Base-by-base conservation (phyloP, 1,139 yeast species). In the Suhomyces bribrorum region DNA sequence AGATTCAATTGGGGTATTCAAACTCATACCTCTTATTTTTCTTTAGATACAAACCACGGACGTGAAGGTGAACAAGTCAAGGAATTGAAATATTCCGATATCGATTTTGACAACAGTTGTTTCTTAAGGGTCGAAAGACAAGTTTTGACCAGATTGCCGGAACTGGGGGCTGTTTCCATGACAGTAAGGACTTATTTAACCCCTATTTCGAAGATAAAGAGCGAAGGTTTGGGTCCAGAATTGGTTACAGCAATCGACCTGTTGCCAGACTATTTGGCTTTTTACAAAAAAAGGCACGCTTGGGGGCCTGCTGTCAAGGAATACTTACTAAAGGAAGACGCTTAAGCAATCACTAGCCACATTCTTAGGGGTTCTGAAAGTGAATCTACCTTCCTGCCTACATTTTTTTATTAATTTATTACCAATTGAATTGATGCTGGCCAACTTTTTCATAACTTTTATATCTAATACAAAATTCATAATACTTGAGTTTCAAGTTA, bases 261-360 rank as follows among this genome's bases (percentile, higher is more conserved):
- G 1, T 66, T 82, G 51, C 86, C 85, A 7, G 79, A 69, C 3
- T 73, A 68, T 37, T 56, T 81, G 41, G 84, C 80, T 0, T 74
- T 69, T 40, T 83, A 83, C 59, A 83, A 83, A 57, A 73, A 74
- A 42, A 66, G 75, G 37, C 73, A 66, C 3, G 77, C 69, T 29
- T 83, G 90, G 89, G 88, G 87, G 0, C 73, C 70, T 4, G 83
- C 87, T 0, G 80, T 81, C 2, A 68, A 72, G 45, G 58, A 66
- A 26, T 81, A 64, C 50, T 52, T 81, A 36, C 6, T 8, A 20
- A n/a, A n/a, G n/a, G n/a, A n/a, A 36, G n/a, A n/a, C n/a, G n/a
- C n/a, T n/a, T n/a, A n/a, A n/a, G n/a, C n/a, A n/a, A n/a, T n/a
- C n/a, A n/a, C n/a, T n/a, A n/a, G n/a, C n/a, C n/a, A n/a, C n/a